Percentiles rank a stretch among this genome's conserved stretches.
Conservation (phyloP, 768 basidiomycete species). For the Mycena polygramma region DNA sequence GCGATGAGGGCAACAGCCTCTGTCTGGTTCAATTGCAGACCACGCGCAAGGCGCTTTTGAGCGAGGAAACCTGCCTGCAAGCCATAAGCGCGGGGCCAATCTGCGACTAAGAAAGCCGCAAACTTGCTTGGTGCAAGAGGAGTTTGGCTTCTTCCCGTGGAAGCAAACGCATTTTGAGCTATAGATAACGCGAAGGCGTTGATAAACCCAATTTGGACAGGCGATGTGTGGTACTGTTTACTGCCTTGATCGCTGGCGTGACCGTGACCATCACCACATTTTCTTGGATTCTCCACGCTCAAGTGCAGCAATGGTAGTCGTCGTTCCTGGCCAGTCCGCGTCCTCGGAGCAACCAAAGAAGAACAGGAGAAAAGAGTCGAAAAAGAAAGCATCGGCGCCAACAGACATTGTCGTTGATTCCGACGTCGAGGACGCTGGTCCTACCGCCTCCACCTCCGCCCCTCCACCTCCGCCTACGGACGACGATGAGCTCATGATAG, state of each 20-base stretch:
- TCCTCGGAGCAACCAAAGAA: constrained; percentile 49
- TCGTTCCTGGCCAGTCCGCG: constrained; percentile 21
- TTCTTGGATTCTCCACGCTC: neutral
- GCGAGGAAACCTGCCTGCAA: constrained; percentile 86
- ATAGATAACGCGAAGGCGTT: constrained; percentile 20
- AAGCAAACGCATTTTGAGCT: constrained; percentile 60
- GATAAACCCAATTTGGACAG: neutral
- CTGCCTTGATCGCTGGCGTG: neutral
- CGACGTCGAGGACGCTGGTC: constrained; percentile 48
- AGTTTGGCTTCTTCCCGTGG: constrained; percentile 74
- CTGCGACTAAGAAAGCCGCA: constrained; percentile 5
- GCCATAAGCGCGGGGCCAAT: constrained; percentile 15
- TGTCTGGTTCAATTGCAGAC: constrained; percentile 85
- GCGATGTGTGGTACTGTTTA: constrained; percentile 1
- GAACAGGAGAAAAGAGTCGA: constrained; percentile 58
- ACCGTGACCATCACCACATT: neutral
- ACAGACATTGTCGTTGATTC: constrained; percentile 35
- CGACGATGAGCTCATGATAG: constrained; percentile 77
- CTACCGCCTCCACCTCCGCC: constrained; percentile 33
- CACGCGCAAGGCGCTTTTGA: constrained; percentile 95
- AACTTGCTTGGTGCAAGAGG: constrained; percentile 67
- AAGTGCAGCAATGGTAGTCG: constrained; percentile 33
- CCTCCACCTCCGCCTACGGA: constrained; percentile 44
- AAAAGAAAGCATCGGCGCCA: constrained; percentile 47
- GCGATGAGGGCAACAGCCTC: constrained; percentile 94